These are phyloP conservation scores for Penicillium bovifimosum DNA, from an alignment of 495 filamentous ascomycete genomes.

Conservation along the genomic window DNA sequence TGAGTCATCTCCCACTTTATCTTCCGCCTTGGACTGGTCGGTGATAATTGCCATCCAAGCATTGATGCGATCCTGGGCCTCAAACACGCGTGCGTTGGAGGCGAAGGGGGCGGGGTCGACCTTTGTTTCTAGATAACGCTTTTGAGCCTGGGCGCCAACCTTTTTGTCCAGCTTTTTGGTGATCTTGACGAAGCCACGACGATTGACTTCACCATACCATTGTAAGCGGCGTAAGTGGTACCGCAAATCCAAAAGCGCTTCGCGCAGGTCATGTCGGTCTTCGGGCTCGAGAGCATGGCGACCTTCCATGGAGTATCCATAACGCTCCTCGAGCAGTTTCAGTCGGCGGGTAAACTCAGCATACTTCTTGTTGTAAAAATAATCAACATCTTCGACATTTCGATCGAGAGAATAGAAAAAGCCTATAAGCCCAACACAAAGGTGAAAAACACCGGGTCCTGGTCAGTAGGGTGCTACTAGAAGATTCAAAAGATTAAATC, in stretches of 20 bases:
- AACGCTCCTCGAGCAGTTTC: conserved; percentile 78
- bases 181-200: conserved; percentile 93
- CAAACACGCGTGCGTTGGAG: conserved; percentile 59
- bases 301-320: conserved; percentile 55
- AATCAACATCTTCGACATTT: conserved; percentile 91
- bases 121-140: conserved; percentile 77
- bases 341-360: conserved; percentile 74
- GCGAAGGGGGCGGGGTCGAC: conserved; percentile 83
- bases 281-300: conserved; percentile 56
- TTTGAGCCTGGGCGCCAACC: conserved; percentile 65
- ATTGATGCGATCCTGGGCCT: conserved; percentile 74
- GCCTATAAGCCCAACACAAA: conserved; percentile 45
- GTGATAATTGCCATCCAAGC: conserved; percentile 76
- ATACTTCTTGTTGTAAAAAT: conserved; percentile 94
- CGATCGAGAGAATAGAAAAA: conserved; percentile 94
- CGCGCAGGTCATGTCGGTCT: conserved; percentile 83
- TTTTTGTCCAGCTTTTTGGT: conserved; percentile 97
- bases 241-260: conserved; percentile 79
- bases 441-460: conserved; percentile 1
- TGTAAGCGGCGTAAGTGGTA: conserved; percentile 83
- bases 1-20: conserved; percentile 63
- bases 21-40: conserved; percentile 49
- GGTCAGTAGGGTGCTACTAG: conserved; percentile 11
- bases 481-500: neutral
- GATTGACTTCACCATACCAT: conserved; percentile 97